Evolutionary conservation across 208 protist genomes (phyloP), one percentile per base, ranked within the genome.

Genomic region (Leishmania braziliensis): DNA sequence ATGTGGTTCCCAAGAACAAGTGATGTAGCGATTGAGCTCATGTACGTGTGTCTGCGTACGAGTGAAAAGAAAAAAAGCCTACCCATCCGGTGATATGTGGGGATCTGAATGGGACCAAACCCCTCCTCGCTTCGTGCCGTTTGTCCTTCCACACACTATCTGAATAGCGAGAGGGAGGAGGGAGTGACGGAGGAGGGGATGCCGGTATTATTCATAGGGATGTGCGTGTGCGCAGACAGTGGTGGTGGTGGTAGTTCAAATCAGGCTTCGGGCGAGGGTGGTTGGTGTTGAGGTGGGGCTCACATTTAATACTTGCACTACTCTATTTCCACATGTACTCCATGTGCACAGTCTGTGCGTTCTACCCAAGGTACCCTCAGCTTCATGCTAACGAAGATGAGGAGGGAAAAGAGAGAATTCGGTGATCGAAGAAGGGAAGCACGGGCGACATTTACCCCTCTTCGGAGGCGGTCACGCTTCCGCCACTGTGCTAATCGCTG

Each of bases 1-100:
- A 88, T 75, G 74, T 86, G 14, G 51, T 80, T 12, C 48, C 84
- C 16, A 85, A 82, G 80, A 82, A 12, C 18, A 60, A 33, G 54
- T 77, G 73, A 66, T 48, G 16, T 54, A 26, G 51, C 14, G 70
- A 75, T 29, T 16, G n/a, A 20, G 71, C 43, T 6, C 43, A 43
- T 75, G 71, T 46, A 60, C 33, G 71, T 62, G 50, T 8, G 12
- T 26, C 14, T 58, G 46, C 29, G 48, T 33, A 48, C 39, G 6
- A 46, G 23, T 12, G 46, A 23, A 23, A 26, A 29, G 39, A 48
- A 72, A 0, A 2, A 48, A 29, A 43, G 33, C 10, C 68, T 72
- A 6, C 36, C 29, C 26, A 5, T 10, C 20, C 26, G 29, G 4
- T 6, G 50, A 58, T 56, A 16, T 26, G 14, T 43, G 1, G 50